A percentile compares a stretch with the other conserved stretches of the same genome.
Conservation (phyloP, 1,284 basidiomycete genomes). For the Leccinum proliferum region DNA sequence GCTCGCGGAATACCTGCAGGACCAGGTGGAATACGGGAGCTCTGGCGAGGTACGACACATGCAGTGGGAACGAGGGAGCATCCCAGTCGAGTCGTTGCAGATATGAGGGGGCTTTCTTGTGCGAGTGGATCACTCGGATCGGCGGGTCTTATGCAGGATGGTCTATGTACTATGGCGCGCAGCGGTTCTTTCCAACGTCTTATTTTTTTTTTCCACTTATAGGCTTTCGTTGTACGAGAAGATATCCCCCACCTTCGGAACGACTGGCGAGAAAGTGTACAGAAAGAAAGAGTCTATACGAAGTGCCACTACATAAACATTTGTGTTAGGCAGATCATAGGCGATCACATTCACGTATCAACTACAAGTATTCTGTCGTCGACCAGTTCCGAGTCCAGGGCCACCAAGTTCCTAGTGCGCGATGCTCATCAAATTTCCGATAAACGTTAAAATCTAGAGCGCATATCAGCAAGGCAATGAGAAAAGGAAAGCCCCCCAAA, state of each 20-base stretch:
- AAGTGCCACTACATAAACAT: neutral
- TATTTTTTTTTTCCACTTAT: too few relatives aligned
- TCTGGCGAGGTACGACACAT: neutral
- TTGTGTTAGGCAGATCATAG: neutral
- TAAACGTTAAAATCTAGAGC: conserved; percentile 62
- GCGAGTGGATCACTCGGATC: neutral
- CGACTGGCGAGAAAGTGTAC: neutral
- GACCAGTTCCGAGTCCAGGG: neutral
- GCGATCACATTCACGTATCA: neutral
- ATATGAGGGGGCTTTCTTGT: neutral
- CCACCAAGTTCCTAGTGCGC: conserved; percentile 28
- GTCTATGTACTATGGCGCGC: too few relatives aligned
- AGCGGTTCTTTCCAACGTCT: too few relatives aligned
- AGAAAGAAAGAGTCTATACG: too few relatives aligned
- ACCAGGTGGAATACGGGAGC: neutral
- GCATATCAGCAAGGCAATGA: neutral
- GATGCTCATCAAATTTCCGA: conserved; percentile 64
- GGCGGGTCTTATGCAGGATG: neutral
- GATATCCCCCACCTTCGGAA: too few relatives aligned
- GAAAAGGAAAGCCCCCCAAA: neutral
- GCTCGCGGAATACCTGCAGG: neutral
- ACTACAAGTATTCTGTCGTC: neutral
- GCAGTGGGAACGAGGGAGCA: neutral
- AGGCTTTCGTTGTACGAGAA: too few relatives aligned
- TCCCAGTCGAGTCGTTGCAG: neutral